Conservation (phyloP, 164 flowering plant genomes). For the Magnolia changhungtana region DNA sequence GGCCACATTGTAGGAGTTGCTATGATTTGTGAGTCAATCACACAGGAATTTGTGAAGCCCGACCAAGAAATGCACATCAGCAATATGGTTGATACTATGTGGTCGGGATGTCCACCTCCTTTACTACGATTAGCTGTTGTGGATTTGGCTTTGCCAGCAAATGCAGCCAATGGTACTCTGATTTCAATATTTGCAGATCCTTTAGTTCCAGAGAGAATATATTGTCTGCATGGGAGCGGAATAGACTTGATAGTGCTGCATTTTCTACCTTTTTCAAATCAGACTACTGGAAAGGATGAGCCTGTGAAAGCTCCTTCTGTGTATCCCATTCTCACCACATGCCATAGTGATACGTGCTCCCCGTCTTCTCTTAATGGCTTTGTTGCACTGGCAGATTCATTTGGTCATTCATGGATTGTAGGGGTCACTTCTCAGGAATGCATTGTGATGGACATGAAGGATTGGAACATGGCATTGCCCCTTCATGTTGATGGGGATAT, state of each 20-base stretch:
- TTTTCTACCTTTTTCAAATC: conserved; percentile 90
- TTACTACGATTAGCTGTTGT: conserved; percentile 76
- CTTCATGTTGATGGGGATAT: conserved; percentile 37
- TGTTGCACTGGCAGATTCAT: conserved; percentile 66
- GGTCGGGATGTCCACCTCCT: conserved; percentile 90
- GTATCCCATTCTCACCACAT: conserved; percentile 64
- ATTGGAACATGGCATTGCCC: conserved; percentile 51
- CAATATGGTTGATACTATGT: conserved; percentile 27
- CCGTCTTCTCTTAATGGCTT: conserved; percentile 59
- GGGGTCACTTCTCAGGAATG: conserved; percentile 59
- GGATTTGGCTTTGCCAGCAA: conserved; percentile 73
- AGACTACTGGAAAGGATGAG: conserved; percentile 57
- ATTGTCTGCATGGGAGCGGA: conserved; percentile 73
- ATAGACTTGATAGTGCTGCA: conserved; percentile 77
- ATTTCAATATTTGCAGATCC: conserved; percentile 60
- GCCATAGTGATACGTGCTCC: conserved; percentile 42
- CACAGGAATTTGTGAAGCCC: conserved; percentile 32
- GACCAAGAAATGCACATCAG: conserved; percentile 21
- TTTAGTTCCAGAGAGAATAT: conserved; percentile 77
- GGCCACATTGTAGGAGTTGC: conserved; percentile 60
- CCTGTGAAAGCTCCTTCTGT: conserved; percentile 66
- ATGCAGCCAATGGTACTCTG: conserved; percentile 25
- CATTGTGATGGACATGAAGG: conserved; percentile 68
- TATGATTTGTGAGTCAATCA: conserved; percentile 83
- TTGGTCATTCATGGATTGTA: conserved; percentile 89